Evolutionary conservation across 148 eudicot species (phyloP).

Genomic region (Camellia lanceoleosa): DNA sequence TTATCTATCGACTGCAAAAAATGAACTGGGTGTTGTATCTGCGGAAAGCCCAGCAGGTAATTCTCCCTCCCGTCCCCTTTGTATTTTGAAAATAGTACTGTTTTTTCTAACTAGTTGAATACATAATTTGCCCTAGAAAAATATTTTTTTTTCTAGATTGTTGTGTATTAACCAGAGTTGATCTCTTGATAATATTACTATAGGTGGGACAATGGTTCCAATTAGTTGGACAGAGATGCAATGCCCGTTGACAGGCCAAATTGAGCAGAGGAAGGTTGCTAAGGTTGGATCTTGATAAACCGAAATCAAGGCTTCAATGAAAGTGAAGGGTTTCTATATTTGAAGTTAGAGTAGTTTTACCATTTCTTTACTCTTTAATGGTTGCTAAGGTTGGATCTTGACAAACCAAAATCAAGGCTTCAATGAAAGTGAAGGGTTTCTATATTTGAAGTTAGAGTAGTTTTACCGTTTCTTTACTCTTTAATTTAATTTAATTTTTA

Average conservation of each 20-base stretch:
- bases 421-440: too few relatives aligned
- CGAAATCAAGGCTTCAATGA: not conserved
- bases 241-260: constrained; percentile 87
- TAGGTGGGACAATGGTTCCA: constrained; percentile 89
- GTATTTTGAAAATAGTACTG: not conserved
- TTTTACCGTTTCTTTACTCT: too few relatives aligned
- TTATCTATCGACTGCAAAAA: constrained; percentile 86
- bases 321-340: not conserved
- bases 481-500: not conserved
- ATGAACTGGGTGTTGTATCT: constrained; percentile 95
- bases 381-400: too few relatives aligned
- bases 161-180: not conserved
- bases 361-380: not conserved
- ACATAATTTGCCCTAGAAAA: not conserved
- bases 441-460: too few relatives aligned
- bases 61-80: not conserved
- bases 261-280: constrained; percentile 92
- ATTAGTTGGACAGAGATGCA: constrained; percentile 99
- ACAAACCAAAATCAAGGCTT: too few relatives aligned
- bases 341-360: not conserved
- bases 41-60: constrained; percentile 90
- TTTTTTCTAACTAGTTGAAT: not conserved
- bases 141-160: not conserved
- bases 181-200: constrained; percentile 1
- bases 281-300: constrained; percentile 53